Evolutionary conservation across 139 green algal genomes (phyloP), one percentile per base, ranked within the genome.

Genomic region (Chlorella sp.): DNA sequence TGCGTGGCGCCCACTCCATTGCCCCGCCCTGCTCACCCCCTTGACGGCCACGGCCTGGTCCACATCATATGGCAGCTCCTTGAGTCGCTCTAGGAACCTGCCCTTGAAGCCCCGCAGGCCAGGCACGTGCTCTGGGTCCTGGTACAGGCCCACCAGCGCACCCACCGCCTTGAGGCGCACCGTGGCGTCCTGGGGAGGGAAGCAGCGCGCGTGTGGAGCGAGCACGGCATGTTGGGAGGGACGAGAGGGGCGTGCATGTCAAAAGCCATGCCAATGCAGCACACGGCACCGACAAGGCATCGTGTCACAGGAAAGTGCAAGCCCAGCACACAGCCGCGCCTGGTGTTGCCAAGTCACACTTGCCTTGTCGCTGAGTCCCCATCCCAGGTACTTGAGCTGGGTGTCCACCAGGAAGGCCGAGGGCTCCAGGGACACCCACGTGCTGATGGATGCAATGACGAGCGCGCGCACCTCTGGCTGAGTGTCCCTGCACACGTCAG

Each of bases 371-470:
- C 86, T 92, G 31, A 98, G 78, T 5, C 88, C 87, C 94, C 94
- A 99, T 4, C 89, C 95, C n/a, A 98, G 70, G 87, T 99, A 99
- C 82, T 98, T 98, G 68, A 98, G 86, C 84, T 97, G 95, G 1
- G 80, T 31, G 71, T 97, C 91, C 23, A 82, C 75, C 49, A 98
- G 80, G 78, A 94, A 98, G 51, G 82, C 70, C 1, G 84, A 67
- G 10, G 95, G 93, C 59, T 87, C 63, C 6, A 74, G 62, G 26
- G 31, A n/a, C 22, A 94, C 86, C 94, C 95, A 99, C 65, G 70
- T 20, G 1, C 92, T 93, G n/a, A 99, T 82, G n/a, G 84, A 79
- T 30, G 79, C 66, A 27, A 97, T 89, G 27, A 94, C 88, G 0
- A 82, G 73, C 26, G 80, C 73, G 6, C 95, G 85, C 27, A 98